phyloP scores from a whole-genome alignment of 1,139 yeast genomes.

The Candida mesenterica region DNA sequence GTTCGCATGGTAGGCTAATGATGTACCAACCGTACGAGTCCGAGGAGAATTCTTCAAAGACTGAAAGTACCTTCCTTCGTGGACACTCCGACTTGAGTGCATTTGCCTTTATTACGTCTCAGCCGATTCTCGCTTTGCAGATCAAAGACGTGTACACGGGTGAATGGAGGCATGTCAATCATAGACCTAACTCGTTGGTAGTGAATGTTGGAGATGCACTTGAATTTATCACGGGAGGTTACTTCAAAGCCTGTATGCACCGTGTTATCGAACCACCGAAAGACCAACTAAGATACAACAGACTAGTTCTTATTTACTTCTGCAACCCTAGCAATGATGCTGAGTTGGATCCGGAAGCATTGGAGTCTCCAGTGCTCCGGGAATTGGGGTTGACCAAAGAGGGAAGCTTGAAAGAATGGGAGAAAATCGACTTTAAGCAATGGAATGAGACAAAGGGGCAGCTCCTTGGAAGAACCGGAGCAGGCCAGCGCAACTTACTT shows the following conservation, averaged over 20 bases:
- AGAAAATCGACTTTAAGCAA: constrained; percentile 29
- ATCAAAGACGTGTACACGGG: constrained; percentile 46
- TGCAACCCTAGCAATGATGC: constrained; percentile 32
- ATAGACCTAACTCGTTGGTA: constrained; percentile 43
- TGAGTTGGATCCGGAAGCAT: constrained; percentile 38
- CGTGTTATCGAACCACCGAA: constrained; percentile 47
- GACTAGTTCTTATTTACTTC: constrained; percentile 47
- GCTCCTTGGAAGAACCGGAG: constrained; percentile 35
- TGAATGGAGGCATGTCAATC: constrained; percentile 49
- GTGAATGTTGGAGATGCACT: constrained; percentile 51
- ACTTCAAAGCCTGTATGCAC: constrained; percentile 47
- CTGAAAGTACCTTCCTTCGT: constrained; percentile 43
- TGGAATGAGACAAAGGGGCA: constrained; percentile 45
- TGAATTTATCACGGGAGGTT: constrained; percentile 50
- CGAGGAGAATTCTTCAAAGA: constrained; percentile 22
- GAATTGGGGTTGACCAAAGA: constrained; percentile 27
- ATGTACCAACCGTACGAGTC: constrained; percentile 37
- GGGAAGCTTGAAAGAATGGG: constrained; percentile 35
- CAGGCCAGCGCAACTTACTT: constrained; percentile 40
- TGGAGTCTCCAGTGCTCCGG: constrained; percentile 36
- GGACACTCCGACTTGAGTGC: constrained; percentile 53
- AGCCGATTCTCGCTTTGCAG: constrained; percentile 50
- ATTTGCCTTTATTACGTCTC: constrained; percentile 48
- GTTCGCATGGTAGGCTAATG: constrained; percentile 45
- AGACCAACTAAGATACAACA: constrained; percentile 36